phyloP scores from a whole-genome alignment of 2,329 filamentous ascomycete species.

The Pestalotiopsis sp. region DNA sequence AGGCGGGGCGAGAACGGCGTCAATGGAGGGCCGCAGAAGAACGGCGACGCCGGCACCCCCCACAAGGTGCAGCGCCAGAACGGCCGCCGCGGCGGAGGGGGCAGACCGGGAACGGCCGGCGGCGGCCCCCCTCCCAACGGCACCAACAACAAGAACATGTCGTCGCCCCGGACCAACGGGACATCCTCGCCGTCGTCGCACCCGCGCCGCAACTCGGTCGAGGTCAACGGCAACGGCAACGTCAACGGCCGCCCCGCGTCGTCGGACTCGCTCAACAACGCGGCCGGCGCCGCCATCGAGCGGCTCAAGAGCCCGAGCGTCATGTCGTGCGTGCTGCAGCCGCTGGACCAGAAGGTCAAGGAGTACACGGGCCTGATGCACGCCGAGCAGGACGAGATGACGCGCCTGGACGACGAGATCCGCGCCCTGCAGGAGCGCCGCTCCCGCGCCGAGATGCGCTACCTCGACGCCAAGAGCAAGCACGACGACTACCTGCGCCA shows the following conservation, averaged over 20 bases:
- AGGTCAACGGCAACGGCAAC: background rate
- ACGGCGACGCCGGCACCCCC: conserved; percentile 11
- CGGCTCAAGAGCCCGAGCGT: conserved; percentile 47
- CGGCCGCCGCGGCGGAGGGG: conserved; percentile 19
- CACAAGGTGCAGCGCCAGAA: conserved; percentile 26
- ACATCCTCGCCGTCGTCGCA: background rate
- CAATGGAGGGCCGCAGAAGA: conserved; percentile 3
- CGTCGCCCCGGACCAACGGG: conserved; percentile 24
- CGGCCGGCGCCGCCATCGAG: conserved; percentile 30
- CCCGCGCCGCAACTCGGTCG: background rate
- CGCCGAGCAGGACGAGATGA: conserved; percentile 42
- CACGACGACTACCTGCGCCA: conserved; percentile 46
- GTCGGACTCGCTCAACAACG: conserved; percentile 11
- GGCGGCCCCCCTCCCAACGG: conserved; percentile 13
- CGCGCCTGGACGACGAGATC: conserved; percentile 44
- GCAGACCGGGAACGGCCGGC: background rate
- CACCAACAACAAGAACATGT: conserved; percentile 11
- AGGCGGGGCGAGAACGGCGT: conserved; percentile 16
- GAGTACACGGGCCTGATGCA: conserved; percentile 45
- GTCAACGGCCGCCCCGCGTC: conserved; percentile 1
- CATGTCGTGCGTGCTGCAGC: conserved; percentile 43
- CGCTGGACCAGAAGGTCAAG: conserved; percentile 44
- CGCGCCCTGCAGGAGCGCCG: conserved; percentile 41
- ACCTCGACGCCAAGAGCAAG: conserved; percentile 43
- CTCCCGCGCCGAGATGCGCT: conserved; percentile 41